phyloP scores from a whole-genome alignment of 2,329 filamentous ascomycete genomes.

The Allantophomopsis lycopodina region DNA sequence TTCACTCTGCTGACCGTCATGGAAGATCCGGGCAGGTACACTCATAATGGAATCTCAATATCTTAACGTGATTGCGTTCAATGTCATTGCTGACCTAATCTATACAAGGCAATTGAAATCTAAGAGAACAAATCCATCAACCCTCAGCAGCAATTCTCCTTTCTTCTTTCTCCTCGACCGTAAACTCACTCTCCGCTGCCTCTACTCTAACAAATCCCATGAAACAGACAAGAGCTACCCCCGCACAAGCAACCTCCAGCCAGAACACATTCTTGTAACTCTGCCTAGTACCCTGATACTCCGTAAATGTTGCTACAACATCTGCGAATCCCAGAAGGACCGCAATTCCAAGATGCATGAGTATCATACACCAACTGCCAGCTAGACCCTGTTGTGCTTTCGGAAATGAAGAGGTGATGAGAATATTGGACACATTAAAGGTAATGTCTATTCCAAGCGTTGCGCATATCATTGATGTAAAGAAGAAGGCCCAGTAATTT shows the following conservation, averaged over 20 bases:
- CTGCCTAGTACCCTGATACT: conserved; percentile 23
- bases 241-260: conserved; percentile 45
- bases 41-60: too few species aligned
- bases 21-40: too few species aligned
- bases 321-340: conserved; percentile 60
- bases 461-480: conserved; percentile 51
- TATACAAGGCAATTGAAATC: too few species aligned
- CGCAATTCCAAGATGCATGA: conserved; percentile 60
- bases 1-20: too few species aligned
- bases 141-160: neutral
- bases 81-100: too few species aligned
- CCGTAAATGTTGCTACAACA: conserved; percentile 34
- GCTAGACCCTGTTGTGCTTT: conserved; percentile 55
- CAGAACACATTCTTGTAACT: conserved; percentile 56
- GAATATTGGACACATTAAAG: conserved; percentile 64
- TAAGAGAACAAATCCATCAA: too few species aligned
- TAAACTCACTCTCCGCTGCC: conserved; percentile 40
- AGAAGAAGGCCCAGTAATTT: conserved; percentile 49
- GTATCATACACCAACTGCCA: conserved; percentile 55
- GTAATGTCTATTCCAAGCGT: conserved; percentile 65
- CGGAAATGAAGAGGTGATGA: conserved; percentile 61
- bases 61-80: too few species aligned
- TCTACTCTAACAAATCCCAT: conserved; percentile 34
- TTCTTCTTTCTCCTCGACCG: conserved; percentile 35
- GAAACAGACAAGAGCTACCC: conserved; percentile 34